Evolutionary conservation across 2,329 filamentous ascomycete genomes (phyloP), one percentile per base, ranked within the genome.

Genomic region (Penicillium fuscoglaucum): DNA sequence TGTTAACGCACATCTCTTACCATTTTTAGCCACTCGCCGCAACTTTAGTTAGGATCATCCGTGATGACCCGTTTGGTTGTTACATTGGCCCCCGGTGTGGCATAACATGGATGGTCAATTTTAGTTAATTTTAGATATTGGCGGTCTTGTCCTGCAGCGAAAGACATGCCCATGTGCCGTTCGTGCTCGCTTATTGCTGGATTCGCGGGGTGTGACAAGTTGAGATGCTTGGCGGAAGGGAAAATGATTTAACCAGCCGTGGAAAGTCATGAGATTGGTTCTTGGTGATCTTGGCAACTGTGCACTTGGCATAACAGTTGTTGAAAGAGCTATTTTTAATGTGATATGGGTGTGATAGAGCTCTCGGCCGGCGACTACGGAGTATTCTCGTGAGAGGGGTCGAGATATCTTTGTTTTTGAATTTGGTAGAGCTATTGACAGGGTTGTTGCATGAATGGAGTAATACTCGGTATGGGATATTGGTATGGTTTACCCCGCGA

Each of bases 211-310:
- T 13, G 15, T 6, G 51, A 44, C 40, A 26, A 19, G n/a, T 29
- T 41, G 47, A 53, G 41, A 40, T 52, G 31, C 56, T 56, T 56
- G 59, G 61, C 59, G 50, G 10, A 2, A 28, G 17, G 52, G 50
- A 17, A 39, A 52, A 52, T 44, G 4, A 33, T 13, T 43, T 49
- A 49, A 7, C 31, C 58, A 13, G 31, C 31, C 6, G 15, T 35
- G 13, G 33, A 35, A 35, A 35, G 31, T 33, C 31, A 43, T 12
- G 26, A 24, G 28, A 44, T 6, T 33, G 39, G 19, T 52, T 13
- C 19, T 44, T 44, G 13, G 9, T n/a, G 15, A 37, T 35, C 51
- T 53, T 53, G 51, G 51, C 51, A 33, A 6, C 6, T 45, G 26
- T 26, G 15, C 6, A 21, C 10, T 28, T 26, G 31, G 12, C 15